Base-by-base conservation (phyloP, 2,329 filamentous ascomycete genomes). In the Conoideocrella luteorostrata region DNA sequence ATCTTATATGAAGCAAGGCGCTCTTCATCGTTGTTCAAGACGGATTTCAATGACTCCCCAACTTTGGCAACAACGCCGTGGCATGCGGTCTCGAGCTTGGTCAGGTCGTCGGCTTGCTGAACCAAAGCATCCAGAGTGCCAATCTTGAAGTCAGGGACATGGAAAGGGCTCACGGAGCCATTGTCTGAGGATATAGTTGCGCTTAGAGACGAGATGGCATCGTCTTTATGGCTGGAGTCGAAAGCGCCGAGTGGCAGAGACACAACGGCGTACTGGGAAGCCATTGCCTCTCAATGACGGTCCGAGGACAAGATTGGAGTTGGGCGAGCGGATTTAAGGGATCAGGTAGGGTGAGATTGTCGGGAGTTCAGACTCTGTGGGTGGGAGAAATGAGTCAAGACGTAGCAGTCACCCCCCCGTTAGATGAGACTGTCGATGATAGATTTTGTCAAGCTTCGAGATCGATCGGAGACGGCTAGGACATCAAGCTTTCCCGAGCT, bases 101-200 rank as follows among this genome's bases (percentile, higher is more conserved):
- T 77, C 43, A 98, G 74, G 60, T 97, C 93, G 60, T 98, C 93
- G 45, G 93, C 93, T 67, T 98, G 91, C 68, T 95, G 88, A 35
- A 98, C 89, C 46, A 98, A 75, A 30, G 86, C 88, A 69, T 98
- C 93, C 29, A 98, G 77, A 0, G 93, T 96, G 46, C 93, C 93
- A 63, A 98, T 95, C 73, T 97, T 98, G 77, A 98, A 96, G 52
- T 89, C 84, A 17, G 93, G 93, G 50, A 97, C 85, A 45, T 78
- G 71, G 61, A 97, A 96, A 3, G 82, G 81, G 41, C 81, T 71
- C 36, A 88, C 84, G 41, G 77, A 80, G 61, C 86, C 88, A 64
- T 86, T 82, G 56, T 95, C 87, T 45, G 78, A 69, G 39, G 79
- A 74, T 44, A 95, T 75, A 33, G 83, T 88, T 44, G 82, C 70